phyloP scores from a whole-genome alignment of 2,329 filamentous ascomycete genomes.

The Sarocladium kiliense region DNA sequence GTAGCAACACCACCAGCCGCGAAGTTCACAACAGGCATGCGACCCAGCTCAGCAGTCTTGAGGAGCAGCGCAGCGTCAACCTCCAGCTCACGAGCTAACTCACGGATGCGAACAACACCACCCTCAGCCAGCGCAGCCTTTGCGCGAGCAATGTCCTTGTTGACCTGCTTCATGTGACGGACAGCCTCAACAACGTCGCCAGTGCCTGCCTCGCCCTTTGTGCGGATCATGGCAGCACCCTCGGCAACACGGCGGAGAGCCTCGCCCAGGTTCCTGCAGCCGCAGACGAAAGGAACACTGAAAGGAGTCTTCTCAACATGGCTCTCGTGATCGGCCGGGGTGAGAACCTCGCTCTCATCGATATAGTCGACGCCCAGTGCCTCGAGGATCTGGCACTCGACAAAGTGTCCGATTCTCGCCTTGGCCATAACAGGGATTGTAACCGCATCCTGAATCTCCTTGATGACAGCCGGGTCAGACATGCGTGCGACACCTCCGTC shows the following conservation, averaged over 20 bases:
- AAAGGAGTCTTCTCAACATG: slow-evolving; percentile 88
- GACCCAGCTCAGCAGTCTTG: slow-evolving; percentile 80
- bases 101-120: slow-evolving; percentile 52
- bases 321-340: slow-evolving; percentile 82
- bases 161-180: slow-evolving; percentile 90
- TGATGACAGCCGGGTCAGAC: slow-evolving; percentile 92
- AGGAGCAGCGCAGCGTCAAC: slow-evolving; percentile 74
- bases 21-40: slow-evolving; percentile 95
- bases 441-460: slow-evolving; percentile 88
- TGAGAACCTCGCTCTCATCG: slow-evolving; percentile 96
- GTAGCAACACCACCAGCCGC: slow-evolving; percentile 99
- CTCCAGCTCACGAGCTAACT: slow-evolving; percentile 75
- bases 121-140: slow-evolving; percentile 63
- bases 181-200: slow-evolving; percentile 97
- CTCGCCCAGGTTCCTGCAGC: slow-evolving; percentile 90
- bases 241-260: slow-evolving; percentile 85
- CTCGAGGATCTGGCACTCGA: slow-evolving; percentile 98
- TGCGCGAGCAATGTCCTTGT: slow-evolving; percentile 72
- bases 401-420: slow-evolving; percentile 94
- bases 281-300: slow-evolving; percentile 88
- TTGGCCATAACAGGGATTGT: slow-evolving; percentile 99
- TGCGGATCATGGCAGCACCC: slow-evolving; percentile 97
- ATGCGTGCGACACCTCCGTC: slow-evolving; percentile 94
- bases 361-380: slow-evolving; percentile 95
- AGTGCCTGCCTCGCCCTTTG: slow-evolving; percentile 96